Evolutionary conservation across 2,329 filamentous ascomycete genomes (phyloP), one percentile per base, ranked within the genome.

Genomic region (Phialophora tarda): DNA sequence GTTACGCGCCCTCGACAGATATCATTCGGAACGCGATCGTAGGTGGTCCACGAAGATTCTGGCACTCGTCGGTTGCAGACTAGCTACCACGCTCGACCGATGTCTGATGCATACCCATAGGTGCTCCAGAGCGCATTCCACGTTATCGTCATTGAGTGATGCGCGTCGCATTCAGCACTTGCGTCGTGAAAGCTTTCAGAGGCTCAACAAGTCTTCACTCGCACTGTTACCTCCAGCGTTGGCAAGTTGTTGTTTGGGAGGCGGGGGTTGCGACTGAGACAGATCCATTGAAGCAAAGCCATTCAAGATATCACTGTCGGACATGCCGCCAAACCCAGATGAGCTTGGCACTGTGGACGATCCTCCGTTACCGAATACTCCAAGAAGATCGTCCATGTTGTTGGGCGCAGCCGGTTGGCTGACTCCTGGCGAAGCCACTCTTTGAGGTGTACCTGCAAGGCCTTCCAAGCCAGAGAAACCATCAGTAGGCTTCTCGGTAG

Each of bases 201-300:
- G 78, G 17, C 84, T 84, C 57, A 88, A 73, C 71, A 91, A 78
- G 77, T 91, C 89, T 68, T 90, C 85, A 72, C 83, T 87, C 57
- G 78, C 84, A 77, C 87, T 85, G 77, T 86, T 85, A 54, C 81
- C 75, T 57, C 74, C 69, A 76, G 75, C 53, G 73, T 74, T 64
- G 23, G 65, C 53, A 24, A 70, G 60, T 64, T 68, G 68, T 54
- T 70, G 63, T 59, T 66, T 48, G 23, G 68, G 50, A 24, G 68
- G 68, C 21, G 90, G 87, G 71, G 89, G 86, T 70, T 82, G 86
- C 17, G 81, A 80, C 48, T 86, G 87, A 55, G 88, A 86, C 75
- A 99, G 82, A 79, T 92, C 89, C 80, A 99, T 83, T 4, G 88
- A 88, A 30, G 89, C 91, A 75, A 99, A 96, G 0, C 93, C 93